Percentiles rank a stretch among this genome's conserved stretches.
Conservation (phyloP, 1,284 basidiomycete species). For the Cystobasidium pallidum region DNA sequence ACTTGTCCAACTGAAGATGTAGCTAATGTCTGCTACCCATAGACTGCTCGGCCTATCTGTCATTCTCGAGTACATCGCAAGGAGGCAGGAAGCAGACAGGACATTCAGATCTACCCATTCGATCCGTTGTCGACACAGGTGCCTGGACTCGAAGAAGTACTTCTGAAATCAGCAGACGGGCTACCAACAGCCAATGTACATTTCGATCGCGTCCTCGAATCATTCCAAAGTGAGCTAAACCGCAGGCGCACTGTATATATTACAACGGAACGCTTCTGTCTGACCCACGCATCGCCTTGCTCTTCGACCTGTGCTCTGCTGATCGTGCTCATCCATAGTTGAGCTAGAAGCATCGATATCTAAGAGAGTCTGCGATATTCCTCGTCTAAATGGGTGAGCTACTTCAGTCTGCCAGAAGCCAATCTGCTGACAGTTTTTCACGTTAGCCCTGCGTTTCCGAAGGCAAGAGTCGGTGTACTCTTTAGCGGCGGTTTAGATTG, state of each 20-base stretch:
- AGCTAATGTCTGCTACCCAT: not conserved
- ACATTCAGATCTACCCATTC: slow-evolving; percentile 49
- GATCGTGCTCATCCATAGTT: slow-evolving; percentile 43
- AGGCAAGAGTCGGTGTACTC: slow-evolving; percentile 75
- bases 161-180: slow-evolving; percentile 25
- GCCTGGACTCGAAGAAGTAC: slow-evolving; percentile 32
- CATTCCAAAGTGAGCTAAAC: not conserved
- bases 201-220: slow-evolving; percentile 48
- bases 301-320: not conserved
- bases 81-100: not conserved
- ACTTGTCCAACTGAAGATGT: not conserved
- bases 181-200: slow-evolving; percentile 17
- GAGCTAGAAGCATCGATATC: slow-evolving; percentile 58
- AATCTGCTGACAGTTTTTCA: not conserved
- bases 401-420: not conserved
- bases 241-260: too few species aligned
- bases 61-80: slow-evolving; percentile 14
- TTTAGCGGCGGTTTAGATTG: slow-evolving; percentile 98
- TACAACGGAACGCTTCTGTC: too few species aligned
- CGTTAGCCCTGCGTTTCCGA: slow-evolving; percentile 35
- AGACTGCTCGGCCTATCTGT: not conserved
- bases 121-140: slow-evolving; percentile 43
- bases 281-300: not conserved
- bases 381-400: slow-evolving; percentile 47
- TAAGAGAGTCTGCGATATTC: slow-evolving; percentile 60